These are phyloP conservation scores for Ophiobolus disseminans DNA, from an alignment of 2,329 filamentous ascomycete species.

Conservation along the genomic window DNA sequence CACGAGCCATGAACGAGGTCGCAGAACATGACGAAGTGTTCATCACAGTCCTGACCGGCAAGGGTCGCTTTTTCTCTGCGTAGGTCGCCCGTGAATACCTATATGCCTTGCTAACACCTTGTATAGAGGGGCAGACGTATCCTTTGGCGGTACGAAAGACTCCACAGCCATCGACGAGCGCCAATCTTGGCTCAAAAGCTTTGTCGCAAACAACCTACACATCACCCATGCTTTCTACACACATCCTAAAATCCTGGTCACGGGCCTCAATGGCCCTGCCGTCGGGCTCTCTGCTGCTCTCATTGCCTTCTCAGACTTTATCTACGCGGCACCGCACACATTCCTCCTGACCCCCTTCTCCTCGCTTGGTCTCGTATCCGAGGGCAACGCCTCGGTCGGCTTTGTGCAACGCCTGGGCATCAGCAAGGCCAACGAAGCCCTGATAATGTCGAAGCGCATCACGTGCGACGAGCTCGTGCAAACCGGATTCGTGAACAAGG, in stretches of 20 bases:
- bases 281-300: conserved; percentile 88
- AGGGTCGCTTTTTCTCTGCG: conserved; percentile 86
- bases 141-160: conserved; percentile 57
- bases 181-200: conserved; percentile 70
- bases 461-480: conserved; percentile 73
- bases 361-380: conserved; percentile 86
- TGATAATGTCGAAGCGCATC: conserved; percentile 88
- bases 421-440: conserved; percentile 85
- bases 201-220: conserved; percentile 88
- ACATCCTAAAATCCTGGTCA: conserved; percentile 92
- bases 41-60: conserved; percentile 84
- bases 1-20: conserved; percentile 76
- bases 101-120: no score
- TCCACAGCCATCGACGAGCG: conserved; percentile 48
- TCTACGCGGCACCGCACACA: conserved; percentile 80
- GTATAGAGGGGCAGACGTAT: conserved; percentile 78
- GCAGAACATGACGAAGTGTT: conserved; percentile 80
- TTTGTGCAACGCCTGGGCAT: conserved; percentile 83
- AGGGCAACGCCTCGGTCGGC: conserved; percentile 80
- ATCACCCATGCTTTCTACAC: conserved; percentile 88
- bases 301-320: conserved; percentile 84
- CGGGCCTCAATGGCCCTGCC: conserved; percentile 89
- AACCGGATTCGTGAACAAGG: conserved; percentile 84
- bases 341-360: conserved; percentile 93
- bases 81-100: conserved; percentile 63